Percentiles rank a stretch among this genome's conserved stretches.
Conservation (phyloP, 2,329 filamentous ascomycete species). For the Cadophora luteo-olivacea region DNA sequence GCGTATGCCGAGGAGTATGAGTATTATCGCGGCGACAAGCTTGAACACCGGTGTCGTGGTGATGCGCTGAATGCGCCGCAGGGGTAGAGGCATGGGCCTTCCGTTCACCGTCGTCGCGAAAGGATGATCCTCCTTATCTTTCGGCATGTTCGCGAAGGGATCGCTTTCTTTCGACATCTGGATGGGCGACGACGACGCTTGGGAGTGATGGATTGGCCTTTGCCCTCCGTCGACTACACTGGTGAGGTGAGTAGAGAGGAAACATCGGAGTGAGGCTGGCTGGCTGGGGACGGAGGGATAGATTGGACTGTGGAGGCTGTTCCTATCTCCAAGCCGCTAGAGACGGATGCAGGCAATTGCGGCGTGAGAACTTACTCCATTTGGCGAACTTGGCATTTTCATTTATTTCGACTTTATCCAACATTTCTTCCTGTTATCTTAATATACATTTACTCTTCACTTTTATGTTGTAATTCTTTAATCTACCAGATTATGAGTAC, state of each 20-base stretch:
- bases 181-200: not conserved
- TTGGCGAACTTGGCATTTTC: conserved; percentile 8
- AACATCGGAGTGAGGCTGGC: not conserved
- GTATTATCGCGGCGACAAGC: conserved; percentile 26
- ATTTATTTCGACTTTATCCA: not conserved
- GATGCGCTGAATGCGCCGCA: conserved; percentile 34
- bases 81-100: conserved; percentile 26
- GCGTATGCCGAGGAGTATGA: conserved; percentile 31
- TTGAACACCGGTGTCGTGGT: conserved; percentile 30
- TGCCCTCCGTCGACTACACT: conserved; percentile 9
- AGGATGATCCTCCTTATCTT: conserved; percentile 2
- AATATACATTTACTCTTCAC: not conserved
- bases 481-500: not conserved
- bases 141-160: conserved; percentile 1
- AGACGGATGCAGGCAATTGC: not conserved
- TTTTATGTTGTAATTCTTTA: not conserved
- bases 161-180: conserved; percentile 16
- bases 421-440: not conserved
- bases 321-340: conserved; percentile 21
- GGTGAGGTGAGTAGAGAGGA: not conserved
- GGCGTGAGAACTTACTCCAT: not conserved
- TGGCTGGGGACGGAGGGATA: not conserved
- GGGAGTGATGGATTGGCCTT: not conserved
- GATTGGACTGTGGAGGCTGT: conserved; percentile 9
- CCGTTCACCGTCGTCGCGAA: conserved; percentile 15